Percentiles rank a stretch among this genome's conserved stretches.
These are phyloP conservation scores for Pistacia atlantica DNA, from an alignment of 345 rosid genomes.

Conservation along the genomic window DNA sequence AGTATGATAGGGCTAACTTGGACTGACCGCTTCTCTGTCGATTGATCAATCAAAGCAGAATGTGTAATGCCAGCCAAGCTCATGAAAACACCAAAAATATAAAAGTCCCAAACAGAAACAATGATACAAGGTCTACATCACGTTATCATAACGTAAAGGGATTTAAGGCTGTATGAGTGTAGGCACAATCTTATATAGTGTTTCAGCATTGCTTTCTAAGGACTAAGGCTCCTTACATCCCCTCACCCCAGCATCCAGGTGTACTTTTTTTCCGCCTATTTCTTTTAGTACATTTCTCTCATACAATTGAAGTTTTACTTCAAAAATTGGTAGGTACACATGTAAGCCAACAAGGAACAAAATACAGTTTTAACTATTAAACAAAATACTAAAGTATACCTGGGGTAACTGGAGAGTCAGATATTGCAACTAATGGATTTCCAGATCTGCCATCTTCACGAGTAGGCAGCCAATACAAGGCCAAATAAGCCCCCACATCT, in stretches of 20 bases:
- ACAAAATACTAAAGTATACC: constrained; percentile 38
- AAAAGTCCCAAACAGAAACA: neutral
- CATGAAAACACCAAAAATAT: neutral
- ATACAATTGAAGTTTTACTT: too few relatives aligned
- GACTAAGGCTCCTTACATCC: too few relatives aligned
- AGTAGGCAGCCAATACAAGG: constrained; percentile 78
- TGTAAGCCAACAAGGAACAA: neutral
- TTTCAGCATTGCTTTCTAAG: too few relatives aligned
- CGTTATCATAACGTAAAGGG: neutral
- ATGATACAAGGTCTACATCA: neutral
- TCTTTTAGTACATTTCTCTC: too few relatives aligned
- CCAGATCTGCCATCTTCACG: constrained; percentile 90
- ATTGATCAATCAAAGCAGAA: neutral
- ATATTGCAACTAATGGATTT: constrained; percentile 70
- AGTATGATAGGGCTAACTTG: neutral
- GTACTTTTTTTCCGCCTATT: too few relatives aligned
- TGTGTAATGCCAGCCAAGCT: neutral
- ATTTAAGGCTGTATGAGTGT: neutral
- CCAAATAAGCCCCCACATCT: constrained; percentile 83
- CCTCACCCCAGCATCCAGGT: too few relatives aligned
- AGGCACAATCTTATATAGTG: neutral
- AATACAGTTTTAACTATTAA: constrained; percentile 3
- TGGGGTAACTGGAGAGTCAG: constrained; percentile 75
- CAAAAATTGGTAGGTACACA: too few relatives aligned
- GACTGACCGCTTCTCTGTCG: neutral